Base-by-base conservation (phyloP, 768 basidiomycete genomes). In the Tulasnella sp. region DNA sequence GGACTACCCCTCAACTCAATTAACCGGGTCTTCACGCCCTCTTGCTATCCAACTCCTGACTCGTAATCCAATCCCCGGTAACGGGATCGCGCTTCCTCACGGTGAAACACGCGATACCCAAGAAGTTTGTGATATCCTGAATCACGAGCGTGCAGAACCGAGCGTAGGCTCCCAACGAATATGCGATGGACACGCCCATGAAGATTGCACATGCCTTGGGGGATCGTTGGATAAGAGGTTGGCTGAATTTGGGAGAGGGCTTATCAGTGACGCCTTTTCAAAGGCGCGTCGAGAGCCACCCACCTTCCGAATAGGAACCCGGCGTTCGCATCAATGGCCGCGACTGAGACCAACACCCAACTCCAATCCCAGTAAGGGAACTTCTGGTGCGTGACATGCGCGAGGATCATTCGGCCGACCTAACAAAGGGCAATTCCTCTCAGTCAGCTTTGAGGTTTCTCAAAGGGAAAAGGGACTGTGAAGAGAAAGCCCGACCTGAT, bases 71-170 rank as follows among this genome's bases (percentile, higher is more conserved):
- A 36, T 73, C 38, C 0, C 77, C 77, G 15, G 75, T 77, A 39
- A 38, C 73, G 0, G 67, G 67, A 69, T 94, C 93, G 87, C 89
- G 93, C 85, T 93, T 96, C 74, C 90, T 86, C 67, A 97, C 95
- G 19, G 93, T 94, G 81, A 97, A 95, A 84, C 95, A 98, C 1
- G 94, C 97, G 80, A 97, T 94, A 15, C 97, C 97, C 78, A 97
- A 87, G 83, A 91, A 91, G 77, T 95, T 89, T 76, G 94, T 97
- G 83, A 98, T 94, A 79, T 96, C 92, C 77, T 83, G 83, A 80
- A 96, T 94, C 75, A 96, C 94, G n/a, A 91, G 85, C 37, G 88
- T 86, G 80, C 91, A 92, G 83, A 96, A 96, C 64, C 91, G 87
- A 34, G 86, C 89, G 80, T 94, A 97, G 54, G 88, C 87, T 80